Evolutionary conservation across 768 basidiomycete genomes (phyloP), one percentile per base, ranked within the genome.

Genomic region (Exsudoporus frostii): DNA sequence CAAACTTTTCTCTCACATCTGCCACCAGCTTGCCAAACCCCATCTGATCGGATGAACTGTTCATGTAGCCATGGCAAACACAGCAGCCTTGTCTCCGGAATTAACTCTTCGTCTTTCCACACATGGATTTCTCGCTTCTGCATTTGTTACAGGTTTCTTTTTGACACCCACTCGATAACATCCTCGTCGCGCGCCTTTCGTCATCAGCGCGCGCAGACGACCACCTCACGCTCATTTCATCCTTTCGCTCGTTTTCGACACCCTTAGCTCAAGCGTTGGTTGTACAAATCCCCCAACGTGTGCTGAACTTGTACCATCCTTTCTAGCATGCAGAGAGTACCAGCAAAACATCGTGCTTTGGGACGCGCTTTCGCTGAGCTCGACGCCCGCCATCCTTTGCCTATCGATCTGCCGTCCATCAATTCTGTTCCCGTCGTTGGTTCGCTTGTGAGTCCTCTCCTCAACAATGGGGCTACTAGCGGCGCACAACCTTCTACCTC

Each of bases 371-470:
- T 59, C 20, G 38, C 17, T 41, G 55, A 47, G 24, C 64, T 74
- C 32, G 60, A 71, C 10, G 68, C 66, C 44, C 76, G 79, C 54
- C 67, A 69, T 17, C 75, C 76, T 33, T 56, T 68, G 2, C 73
- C 75, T 55, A 64, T 76, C 37, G 69, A 71, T 33, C 59, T 76
- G 3, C 67, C 74, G 30, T 55, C 75, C 24, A 7, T 51, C 22
- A 8, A 33, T 51, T 70, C 75, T 8, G 61, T 79, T 34, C 76
- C 79, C 3, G 44, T 80, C 27, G 58, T 76, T 29, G 63, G 64
- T n/a, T 67, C 72, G 3, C 29, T 81, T 17, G 47, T 74, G 34
- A 66, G 55, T 20, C 64, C 74, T 22, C 25, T 79, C 30, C 36
- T 77, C 25, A 67, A 61, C 24, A 67, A 63, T 11, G 58, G 50